Evolutionary conservation across 2,329 filamentous ascomycete genomes (phyloP), one percentile per base, ranked within the genome.

Genomic region (Nakataea oryzae): DNA sequence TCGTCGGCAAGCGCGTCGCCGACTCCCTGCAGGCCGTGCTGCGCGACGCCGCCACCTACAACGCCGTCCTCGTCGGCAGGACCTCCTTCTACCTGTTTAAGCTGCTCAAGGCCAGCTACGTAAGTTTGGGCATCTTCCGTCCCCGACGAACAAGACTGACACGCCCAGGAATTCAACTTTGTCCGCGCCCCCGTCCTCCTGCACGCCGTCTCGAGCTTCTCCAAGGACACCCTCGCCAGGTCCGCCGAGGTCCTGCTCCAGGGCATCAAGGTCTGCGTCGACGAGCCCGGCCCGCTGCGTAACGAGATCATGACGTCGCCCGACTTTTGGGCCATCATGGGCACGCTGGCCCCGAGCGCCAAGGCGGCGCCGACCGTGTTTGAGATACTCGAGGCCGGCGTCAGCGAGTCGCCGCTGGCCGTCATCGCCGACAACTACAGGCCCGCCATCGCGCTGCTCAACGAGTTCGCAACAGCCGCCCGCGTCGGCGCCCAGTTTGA

Each of bases 341-440:
- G 91, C 64, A 84, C 86, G 34, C 78, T 99, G 24, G 86, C 90
- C 58, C 79, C 81, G 28, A 83, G 88, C 64, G 76, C 85, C 3
- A 87, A 90, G 61, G 87, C 89, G 29, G 89, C 91, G 2, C 81
- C 87, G 0, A 81, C 87, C 21, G 92, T 96, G 0, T 97, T 97
- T 72, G 86, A 89, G 62, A 89, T 97, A n/a, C 80, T 97, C 0
- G 89, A 95, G 70, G 86, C 84, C 62, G 86, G 93, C 29, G 86
- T 91, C 2, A 83, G 82, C 14, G 88, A 88, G 17, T 81, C 85
- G n/a, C 88, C 88, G 24, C 87, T 90, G 17, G 89, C 93, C 7
- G 90, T 99, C 60, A 93, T 92, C 64, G 91, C 93, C 28, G 95
- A 97, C 71, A 99, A 99, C 68, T 99, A 97, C 69, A 92, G 97